These are phyloP conservation scores for Nicotiana obtusifolia DNA, from an alignment of 257 asterid genomes.

Conservation along the genomic window DNA sequence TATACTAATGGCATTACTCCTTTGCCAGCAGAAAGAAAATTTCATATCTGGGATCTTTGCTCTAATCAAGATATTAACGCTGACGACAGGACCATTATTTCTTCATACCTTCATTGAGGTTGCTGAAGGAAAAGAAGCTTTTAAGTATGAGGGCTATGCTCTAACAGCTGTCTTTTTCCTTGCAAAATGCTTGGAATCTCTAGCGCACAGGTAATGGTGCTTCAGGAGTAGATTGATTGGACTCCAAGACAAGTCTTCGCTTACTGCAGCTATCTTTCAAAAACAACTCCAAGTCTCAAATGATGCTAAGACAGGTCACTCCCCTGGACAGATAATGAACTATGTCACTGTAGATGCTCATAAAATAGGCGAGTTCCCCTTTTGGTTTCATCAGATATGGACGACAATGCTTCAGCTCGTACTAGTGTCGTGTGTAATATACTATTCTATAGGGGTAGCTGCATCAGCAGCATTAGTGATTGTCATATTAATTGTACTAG, in stretches of 20 bases:
- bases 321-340: slow-evolving; percentile 83
- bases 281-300: slow-evolving; percentile 68
- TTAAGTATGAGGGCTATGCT: slow-evolving; percentile 28
- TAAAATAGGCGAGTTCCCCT: slow-evolving; percentile 74
- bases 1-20: slow-evolving; percentile 1
- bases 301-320: slow-evolving; percentile 55
- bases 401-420: slow-evolving; percentile 63
- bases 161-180: slow-evolving; percentile 50
- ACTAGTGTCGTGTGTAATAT: slow-evolving; percentile 55
- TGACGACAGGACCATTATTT: slow-evolving; percentile 16
- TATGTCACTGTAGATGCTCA: slow-evolving; percentile 81
- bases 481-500: slow-evolving; percentile 51
- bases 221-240: slow-evolving; percentile 63
- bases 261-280: slow-evolving; percentile 59
- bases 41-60: slow-evolving; percentile 15
- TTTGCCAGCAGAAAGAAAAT: slow-evolving; percentile 3
- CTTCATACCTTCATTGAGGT: slow-evolving; percentile 12
- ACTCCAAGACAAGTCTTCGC: slow-evolving; percentile 47
- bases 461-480: slow-evolving; percentile 65
- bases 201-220: slow-evolving; percentile 81
- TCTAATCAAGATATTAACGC: neutral
- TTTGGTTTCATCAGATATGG: slow-evolving; percentile 89
- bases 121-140: slow-evolving; percentile 11
- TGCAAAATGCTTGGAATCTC: slow-evolving; percentile 57
- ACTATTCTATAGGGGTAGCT: slow-evolving; percentile 59